phyloP scores from a whole-genome alignment of 306 rosid genomes.

The Dryas octopetala region DNA sequence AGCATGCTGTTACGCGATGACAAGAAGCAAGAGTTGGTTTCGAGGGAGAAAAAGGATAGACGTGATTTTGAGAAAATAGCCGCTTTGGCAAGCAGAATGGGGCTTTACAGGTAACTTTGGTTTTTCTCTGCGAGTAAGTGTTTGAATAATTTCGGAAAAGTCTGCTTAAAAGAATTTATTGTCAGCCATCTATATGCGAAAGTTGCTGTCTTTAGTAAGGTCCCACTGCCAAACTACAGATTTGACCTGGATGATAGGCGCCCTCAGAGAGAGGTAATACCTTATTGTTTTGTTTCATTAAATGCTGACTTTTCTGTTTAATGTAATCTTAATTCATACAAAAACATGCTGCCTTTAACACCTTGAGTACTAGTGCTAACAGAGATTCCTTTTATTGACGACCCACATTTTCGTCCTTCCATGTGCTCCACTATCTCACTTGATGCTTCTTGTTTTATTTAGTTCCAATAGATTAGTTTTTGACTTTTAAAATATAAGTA shows the following conservation, averaged over 20 bases:
- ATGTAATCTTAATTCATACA: background rate
- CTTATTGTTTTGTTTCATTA: conserved; percentile 14
- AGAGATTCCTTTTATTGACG: background rate
- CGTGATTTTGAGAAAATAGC: conserved; percentile 76
- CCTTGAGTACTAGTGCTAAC: background rate
- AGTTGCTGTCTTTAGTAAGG: conserved; percentile 83
- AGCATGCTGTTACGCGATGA: conserved; percentile 55
- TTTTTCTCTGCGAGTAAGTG: conserved; percentile 5
- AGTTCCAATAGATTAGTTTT: too few relatives aligned
- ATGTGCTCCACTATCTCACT: background rate
- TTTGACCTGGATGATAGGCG: conserved; percentile 87
- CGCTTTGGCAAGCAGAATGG: conserved; percentile 71
- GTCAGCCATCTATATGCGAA: conserved; percentile 84
- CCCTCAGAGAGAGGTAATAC: conserved; percentile 88
- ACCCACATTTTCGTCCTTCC: background rate
- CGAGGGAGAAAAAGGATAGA: conserved; percentile 85
- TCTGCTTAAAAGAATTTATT: conserved; percentile 32
- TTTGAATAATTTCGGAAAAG: background rate
- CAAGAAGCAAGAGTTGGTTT: conserved; percentile 68
- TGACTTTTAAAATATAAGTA: background rate
- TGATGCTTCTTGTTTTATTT: background rate
- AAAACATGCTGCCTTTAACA: background rate
- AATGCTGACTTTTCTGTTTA: background rate
- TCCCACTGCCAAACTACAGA: conserved; percentile 91
- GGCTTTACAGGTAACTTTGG: conserved; percentile 63